phyloP scores from a whole-genome alignment of 1,139 yeast species.

The Williopsis jadinii region DNA sequence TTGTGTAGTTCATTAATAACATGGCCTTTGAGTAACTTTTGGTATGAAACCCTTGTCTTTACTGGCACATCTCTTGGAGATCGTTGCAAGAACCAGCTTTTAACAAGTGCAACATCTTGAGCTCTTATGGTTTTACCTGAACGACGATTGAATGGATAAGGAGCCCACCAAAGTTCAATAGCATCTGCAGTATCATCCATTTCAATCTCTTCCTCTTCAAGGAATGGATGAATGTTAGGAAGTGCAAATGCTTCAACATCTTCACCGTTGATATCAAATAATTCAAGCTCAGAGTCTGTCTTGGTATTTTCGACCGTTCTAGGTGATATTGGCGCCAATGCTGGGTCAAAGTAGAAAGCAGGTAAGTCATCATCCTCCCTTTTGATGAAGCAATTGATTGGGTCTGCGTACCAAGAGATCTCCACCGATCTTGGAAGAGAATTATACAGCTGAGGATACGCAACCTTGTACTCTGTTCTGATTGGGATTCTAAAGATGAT shows the following conservation, averaged over 20 bases:
- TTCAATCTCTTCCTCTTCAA: slow-evolving; percentile 36
- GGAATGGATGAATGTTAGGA: slow-evolving; percentile 41
- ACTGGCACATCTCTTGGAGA: slow-evolving; percentile 49
- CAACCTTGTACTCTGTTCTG: slow-evolving; percentile 77
- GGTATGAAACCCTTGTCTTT: slow-evolving; percentile 81
- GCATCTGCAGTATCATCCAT: slow-evolving; percentile 51
- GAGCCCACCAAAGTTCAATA: slow-evolving; percentile 66
- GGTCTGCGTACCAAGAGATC: slow-evolving; percentile 55
- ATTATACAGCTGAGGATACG: slow-evolving; percentile 81
- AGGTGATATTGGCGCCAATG: slow-evolving; percentile 50
- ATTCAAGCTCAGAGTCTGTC: slow-evolving; percentile 17
- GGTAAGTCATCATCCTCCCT: slow-evolving; percentile 46
- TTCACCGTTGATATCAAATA: slow-evolving; percentile 26
- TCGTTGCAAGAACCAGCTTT: slow-evolving; percentile 75
- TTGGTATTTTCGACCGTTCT: slow-evolving; percentile 23
- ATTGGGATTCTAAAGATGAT: slow-evolving; percentile 73
- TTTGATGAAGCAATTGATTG: slow-evolving; percentile 42
- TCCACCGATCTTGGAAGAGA: slow-evolving; percentile 65
- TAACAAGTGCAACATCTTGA: slow-evolving; percentile 81
- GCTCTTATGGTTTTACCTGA: slow-evolving; percentile 73
- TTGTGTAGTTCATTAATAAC: slow-evolving; percentile 67
- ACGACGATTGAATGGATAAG: slow-evolving; percentile 75
- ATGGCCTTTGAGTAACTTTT: slow-evolving; percentile 68
- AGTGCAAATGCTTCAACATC: slow-evolving; percentile 32
- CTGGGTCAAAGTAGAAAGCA: slow-evolving; percentile 48